A percentile compares a stretch with the other conserved stretches of the same genome.
phyloP scores from a whole-genome alignment of 805 yeast species.

The Ogataea pini region DNA sequence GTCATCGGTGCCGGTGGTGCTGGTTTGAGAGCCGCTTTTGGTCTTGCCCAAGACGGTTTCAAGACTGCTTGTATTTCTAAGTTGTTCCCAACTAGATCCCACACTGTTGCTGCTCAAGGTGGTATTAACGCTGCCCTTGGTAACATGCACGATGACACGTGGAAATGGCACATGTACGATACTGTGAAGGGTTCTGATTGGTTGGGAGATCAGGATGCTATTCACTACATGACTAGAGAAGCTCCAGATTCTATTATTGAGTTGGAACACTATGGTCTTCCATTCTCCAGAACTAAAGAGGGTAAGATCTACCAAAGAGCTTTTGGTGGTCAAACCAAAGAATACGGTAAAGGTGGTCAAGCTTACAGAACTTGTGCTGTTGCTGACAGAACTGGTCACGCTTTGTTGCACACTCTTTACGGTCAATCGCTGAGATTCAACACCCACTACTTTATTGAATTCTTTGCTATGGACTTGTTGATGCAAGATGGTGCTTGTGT shows the following conservation, averaged over 20 bases:
- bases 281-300: constrained; percentile 94
- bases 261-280: constrained; percentile 97
- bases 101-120: constrained; percentile 99
- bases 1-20: constrained; percentile 99
- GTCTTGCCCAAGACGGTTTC: constrained; percentile 94
- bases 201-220: constrained; percentile 99
- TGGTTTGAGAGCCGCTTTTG: constrained; percentile 97
- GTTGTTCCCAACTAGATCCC: constrained; percentile 97
- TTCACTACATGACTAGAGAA: constrained; percentile 98
- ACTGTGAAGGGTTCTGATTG: constrained; percentile 99
- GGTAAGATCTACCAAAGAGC: constrained; percentile 99
- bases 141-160: constrained; percentile 96
- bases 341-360: constrained; percentile 97
- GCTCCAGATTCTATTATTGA: constrained; percentile 96
- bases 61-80: constrained; percentile 97
- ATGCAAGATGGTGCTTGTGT: constrained; percentile 95
- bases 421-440: constrained; percentile 96
- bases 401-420: constrained; percentile 89
- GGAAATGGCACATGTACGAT: constrained; percentile 99
- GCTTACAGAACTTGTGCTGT: constrained; percentile 99
- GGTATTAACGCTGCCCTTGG: constrained; percentile 99
- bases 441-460: constrained; percentile 97
- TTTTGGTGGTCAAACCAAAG: constrained; percentile 95
- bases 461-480: constrained; percentile 90
- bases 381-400: constrained; percentile 99